Percentiles rank a stretch among this genome's conserved stretches.
phyloP scores from a whole-genome alignment of 1,284 basidiomycete genomes.

The Phylloboletellus chloephorus region DNA sequence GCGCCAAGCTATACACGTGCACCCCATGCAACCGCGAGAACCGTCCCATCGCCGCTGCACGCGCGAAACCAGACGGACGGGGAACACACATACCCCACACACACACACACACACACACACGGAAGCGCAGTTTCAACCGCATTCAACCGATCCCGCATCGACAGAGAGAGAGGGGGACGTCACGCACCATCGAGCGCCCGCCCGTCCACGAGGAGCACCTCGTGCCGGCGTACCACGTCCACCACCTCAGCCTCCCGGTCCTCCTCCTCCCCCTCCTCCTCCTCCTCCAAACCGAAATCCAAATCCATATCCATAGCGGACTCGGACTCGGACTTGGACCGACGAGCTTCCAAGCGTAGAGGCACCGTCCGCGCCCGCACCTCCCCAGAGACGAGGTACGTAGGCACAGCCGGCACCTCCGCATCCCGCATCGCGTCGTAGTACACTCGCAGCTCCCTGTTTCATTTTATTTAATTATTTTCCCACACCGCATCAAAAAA shows the following conservation, averaged over 20 bases:
- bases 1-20: constrained; percentile 64
- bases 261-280: no score
- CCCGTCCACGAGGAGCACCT: constrained; percentile 52
- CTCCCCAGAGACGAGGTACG: constrained; percentile 61
- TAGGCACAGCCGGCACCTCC: constrained; percentile 49
- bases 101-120: no score
- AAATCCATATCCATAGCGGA: constrained; percentile 44
- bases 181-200: constrained; percentile 53
- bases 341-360: constrained; percentile 7
- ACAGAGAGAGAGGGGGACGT: neutral
- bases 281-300: no score
- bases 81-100: no score
- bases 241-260: constrained; percentile 21
- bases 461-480: neutral
- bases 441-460: constrained; percentile 59
- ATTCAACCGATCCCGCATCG: neutral
- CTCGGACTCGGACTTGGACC: constrained; percentile 28
- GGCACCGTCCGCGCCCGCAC: constrained; percentile 18
- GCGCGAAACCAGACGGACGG: no score
- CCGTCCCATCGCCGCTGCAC: constrained; percentile 44
- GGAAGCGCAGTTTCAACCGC: no score
- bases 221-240: constrained; percentile 40
- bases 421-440: constrained; percentile 39
- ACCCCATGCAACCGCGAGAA: constrained; percentile 47
- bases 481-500: no score